These are phyloP conservation scores for Glaciozyma antarctica DNA, from an alignment of 768 basidiomycete genomes.

Conservation along the genomic window DNA sequence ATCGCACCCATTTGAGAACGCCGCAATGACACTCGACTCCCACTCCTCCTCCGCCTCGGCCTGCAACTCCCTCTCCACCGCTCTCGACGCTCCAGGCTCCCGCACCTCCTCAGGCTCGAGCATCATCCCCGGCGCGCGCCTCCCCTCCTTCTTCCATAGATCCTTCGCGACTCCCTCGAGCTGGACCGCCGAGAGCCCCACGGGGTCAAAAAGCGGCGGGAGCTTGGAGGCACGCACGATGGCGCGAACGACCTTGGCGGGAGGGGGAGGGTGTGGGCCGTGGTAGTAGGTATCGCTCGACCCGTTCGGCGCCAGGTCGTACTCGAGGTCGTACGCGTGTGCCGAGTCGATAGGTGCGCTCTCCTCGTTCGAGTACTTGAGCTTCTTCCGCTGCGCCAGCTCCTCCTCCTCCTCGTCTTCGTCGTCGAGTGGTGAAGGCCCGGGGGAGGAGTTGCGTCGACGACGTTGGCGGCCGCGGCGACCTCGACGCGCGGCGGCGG, in stretches of 20 bases:
- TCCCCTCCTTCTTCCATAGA: constrained; percentile 12
- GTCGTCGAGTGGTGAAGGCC: background rate
- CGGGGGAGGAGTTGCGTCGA: background rate
- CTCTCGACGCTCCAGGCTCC: background rate
- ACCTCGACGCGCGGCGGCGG: constrained; percentile 8
- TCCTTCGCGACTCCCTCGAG: constrained; percentile 7
- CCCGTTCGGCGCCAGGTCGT: constrained; percentile 12
- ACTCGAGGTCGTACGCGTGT: constrained; percentile 24
- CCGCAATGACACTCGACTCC: constrained; percentile 20
- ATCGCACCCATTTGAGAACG: constrained; percentile 25
- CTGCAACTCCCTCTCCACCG: background rate
- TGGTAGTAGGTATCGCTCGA: constrained; percentile 28
- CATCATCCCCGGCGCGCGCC: constrained; percentile 2
- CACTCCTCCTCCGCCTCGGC: constrained; percentile 21
- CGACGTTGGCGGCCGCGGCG: constrained; percentile 1
- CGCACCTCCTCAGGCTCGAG: background rate
- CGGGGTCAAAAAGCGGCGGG: constrained; percentile 21
- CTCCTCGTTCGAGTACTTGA: background rate
- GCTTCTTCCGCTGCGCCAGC: background rate
- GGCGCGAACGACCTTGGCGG: constrained; percentile 16
- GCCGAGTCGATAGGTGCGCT: constrained; percentile 7
- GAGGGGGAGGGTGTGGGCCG: constrained; percentile 27
- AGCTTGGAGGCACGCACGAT: constrained; percentile 12
- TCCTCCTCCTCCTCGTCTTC: background rate
- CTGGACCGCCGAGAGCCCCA: constrained; percentile 11